A percentile compares a stretch with the other conserved stretches of the same genome.
Evolutionary conservation across 2,329 filamentous ascomycete species (phyloP).

Genomic region (Parastagonospora avenae): DNA sequence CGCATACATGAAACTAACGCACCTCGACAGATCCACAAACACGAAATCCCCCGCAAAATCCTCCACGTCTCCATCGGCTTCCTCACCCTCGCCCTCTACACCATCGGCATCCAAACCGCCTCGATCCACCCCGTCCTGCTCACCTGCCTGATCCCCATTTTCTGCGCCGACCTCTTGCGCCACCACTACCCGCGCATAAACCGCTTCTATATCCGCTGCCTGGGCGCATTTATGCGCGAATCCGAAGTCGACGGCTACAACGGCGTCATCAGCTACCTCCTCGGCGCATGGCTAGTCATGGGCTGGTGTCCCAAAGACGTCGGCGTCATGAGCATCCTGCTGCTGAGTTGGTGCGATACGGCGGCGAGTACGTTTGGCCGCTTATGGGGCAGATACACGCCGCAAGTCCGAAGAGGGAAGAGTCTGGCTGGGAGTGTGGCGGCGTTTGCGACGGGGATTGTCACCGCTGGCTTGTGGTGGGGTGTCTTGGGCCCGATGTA

Average conservation of each 20-base stretch:
- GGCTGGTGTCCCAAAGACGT: conserved; percentile 92
- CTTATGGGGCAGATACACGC: conserved; percentile 87
- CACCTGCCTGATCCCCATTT: conserved; percentile 80
- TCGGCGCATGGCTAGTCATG: conserved; percentile 86
- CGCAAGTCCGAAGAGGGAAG: conserved; percentile 83
- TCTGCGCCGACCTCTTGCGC: conserved; percentile 78
- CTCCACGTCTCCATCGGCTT: conserved; percentile 97
- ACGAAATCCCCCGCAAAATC: conserved; percentile 92
- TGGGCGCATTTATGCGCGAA: conserved; percentile 96
- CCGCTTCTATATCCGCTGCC: conserved; percentile 77
- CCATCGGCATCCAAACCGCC: conserved; percentile 74
- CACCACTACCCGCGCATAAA: conserved; percentile 84
- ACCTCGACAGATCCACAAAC: conserved; percentile 69
- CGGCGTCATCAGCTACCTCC: conserved; percentile 94
- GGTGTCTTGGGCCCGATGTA: conserved; percentile 74
- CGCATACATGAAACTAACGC: conserved; percentile 15
- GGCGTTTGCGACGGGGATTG: conserved; percentile 80
- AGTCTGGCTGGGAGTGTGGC: conserved; percentile 87
- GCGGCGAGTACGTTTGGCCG: conserved; percentile 94
- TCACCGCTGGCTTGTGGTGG: conserved; percentile 85
- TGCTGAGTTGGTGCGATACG: conserved; percentile 97
- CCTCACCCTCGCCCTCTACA: conserved; percentile 85
- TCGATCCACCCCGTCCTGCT: conserved; percentile 86
- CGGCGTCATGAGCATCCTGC: conserved; percentile 82
- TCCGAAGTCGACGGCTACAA: conserved; percentile 94